phyloP scores from a whole-genome alignment of 2,329 filamentous ascomycete genomes.

The Trichoderma polysporum region DNA sequence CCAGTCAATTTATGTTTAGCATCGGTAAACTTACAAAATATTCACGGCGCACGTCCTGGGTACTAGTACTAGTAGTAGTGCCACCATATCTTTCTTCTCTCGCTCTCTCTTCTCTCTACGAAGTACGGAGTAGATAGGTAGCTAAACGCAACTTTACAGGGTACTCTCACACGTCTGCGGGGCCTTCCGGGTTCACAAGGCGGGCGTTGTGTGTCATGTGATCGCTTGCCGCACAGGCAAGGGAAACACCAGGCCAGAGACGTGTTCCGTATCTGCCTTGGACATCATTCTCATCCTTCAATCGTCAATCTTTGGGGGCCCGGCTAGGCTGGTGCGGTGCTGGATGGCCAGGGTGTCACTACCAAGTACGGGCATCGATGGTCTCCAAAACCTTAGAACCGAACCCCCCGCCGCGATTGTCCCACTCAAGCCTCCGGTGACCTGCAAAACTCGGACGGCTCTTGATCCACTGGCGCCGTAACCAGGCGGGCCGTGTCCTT shows the following conservation, averaged over 20 bases:
- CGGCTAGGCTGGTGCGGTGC: not conserved
- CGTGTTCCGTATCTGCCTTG: not conserved
- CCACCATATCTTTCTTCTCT: not conserved
- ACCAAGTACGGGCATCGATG: conserved; percentile 5
- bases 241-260: not conserved
- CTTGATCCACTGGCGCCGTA: conserved; percentile 21
- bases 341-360: conserved; percentile 1
- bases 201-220: not conserved
- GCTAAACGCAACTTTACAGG: not conserved
- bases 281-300: not conserved
- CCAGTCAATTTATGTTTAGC: no score
- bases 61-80: no score
- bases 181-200: not conserved
- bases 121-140: not conserved
- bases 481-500: conserved; percentile 21
- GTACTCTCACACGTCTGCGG: not conserved
- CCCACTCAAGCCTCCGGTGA: conserved; percentile 18
- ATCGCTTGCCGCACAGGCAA: conserved; percentile 4
- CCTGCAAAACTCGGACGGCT: conserved; percentile 19
- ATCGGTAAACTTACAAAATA: no score
- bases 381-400: conserved; percentile 15
- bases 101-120: not conserved
- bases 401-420: conserved; percentile 19
- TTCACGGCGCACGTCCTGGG: no score
- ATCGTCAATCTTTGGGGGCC: conserved; percentile 14